Evolutionary conservation across 1,139 yeast genomes (phyloP), one percentile per base, ranked within the genome.

Genomic region (Suhomyces choctaworum): DNA sequence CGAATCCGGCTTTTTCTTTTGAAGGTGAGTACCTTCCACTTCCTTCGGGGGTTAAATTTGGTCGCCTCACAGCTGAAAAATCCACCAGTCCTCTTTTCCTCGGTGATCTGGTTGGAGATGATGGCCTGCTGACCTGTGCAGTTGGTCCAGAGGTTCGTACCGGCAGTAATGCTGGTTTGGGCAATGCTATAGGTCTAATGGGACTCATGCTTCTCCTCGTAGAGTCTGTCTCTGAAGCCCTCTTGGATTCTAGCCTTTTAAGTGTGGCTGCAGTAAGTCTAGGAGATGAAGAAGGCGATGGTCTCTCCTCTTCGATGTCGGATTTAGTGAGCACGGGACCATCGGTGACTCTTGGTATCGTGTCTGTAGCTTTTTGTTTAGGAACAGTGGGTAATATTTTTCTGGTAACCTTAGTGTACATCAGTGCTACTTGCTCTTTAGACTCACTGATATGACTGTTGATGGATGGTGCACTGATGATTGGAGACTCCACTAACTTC

Each of bases 391-490:
- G 64, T 11, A 33, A 16, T 4, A 66, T 63, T 36, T 62, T 66
- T 24, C 73, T 47, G 0, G 65, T 51, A 1, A 64, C 71, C 39
- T 62, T 64, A 3, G 60, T 38, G 27, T 51, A 46, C 28, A 52
- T 35, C 5, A 64, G 63, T n/a, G 36, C 17, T 5, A 22, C 14
- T 13, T 34, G 42, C 12, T 32, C 33, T 17, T 25, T 22, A 31
- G 31, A 13, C 9, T 29, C 25, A 16, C 20, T 17, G 6, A 17
- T 17, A 8, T 6, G 20, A 17, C 8, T 17, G 8, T 17, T 17
- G 20, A 17, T n/a, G 25, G 14, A 27, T 7, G 11, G 22, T 25
- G 9, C 12, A 11, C 9, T 9, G 7, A n/a, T 22, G 5, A 8
- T n/a, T 9, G 11, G 9, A 5, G 12, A 15, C 4, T 15, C 22